These are phyloP conservation scores for Schizosaccharomyces pombe DNA, from an alignment of 805 yeast genomes.

Conservation along the genomic window DNA sequence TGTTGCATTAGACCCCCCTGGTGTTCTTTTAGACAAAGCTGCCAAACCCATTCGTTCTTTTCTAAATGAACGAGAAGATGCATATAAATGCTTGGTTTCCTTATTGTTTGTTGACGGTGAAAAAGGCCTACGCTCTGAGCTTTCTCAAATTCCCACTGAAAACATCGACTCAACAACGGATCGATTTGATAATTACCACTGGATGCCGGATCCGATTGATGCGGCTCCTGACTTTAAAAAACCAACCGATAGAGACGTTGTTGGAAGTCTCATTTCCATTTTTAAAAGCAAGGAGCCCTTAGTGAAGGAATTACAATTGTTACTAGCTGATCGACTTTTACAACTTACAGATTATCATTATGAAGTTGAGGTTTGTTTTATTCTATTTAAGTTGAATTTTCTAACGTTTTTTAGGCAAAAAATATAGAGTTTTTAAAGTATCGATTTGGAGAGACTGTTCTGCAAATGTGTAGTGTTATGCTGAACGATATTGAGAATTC, in stretches of 20 bases:
- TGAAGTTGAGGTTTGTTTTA: slow-evolving; percentile 12
- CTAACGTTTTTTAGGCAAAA: slow-evolving; percentile 15
- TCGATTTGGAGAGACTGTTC: slow-evolving; percentile 42
- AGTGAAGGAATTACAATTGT: slow-evolving; percentile 35
- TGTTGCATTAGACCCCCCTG: slow-evolving; percentile 59
- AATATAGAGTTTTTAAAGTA: slow-evolving; percentile 29
- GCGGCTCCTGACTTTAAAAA: slow-evolving; percentile 60
- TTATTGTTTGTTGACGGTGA: slow-evolving; percentile 19
- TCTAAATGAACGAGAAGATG: slow-evolving; percentile 49
- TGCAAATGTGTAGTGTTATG: slow-evolving; percentile 65
- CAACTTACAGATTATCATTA: slow-evolving; percentile 11
- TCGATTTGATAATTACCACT: slow-evolving; percentile 22
- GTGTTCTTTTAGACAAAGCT: slow-evolving; percentile 57
- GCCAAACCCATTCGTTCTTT: slow-evolving; percentile 52
- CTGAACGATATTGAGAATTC: slow-evolving; percentile 44
- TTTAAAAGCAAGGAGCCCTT: slow-evolving; percentile 47
- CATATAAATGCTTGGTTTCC: slow-evolving; percentile 47
- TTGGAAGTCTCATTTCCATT: slow-evolving; percentile 47
- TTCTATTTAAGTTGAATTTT: neutral
- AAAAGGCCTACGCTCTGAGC: neutral
- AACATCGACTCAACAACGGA: slow-evolving; percentile 12
- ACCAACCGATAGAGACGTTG: slow-evolving; percentile 23
- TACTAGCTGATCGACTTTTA: slow-evolving; percentile 37
- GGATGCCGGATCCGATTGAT: slow-evolving; percentile 77
- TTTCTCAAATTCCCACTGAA: slow-evolving; percentile 8